phyloP scores from a whole-genome alignment of 208 protist genomes.

The Sergeia podlipaevii region DNA sequence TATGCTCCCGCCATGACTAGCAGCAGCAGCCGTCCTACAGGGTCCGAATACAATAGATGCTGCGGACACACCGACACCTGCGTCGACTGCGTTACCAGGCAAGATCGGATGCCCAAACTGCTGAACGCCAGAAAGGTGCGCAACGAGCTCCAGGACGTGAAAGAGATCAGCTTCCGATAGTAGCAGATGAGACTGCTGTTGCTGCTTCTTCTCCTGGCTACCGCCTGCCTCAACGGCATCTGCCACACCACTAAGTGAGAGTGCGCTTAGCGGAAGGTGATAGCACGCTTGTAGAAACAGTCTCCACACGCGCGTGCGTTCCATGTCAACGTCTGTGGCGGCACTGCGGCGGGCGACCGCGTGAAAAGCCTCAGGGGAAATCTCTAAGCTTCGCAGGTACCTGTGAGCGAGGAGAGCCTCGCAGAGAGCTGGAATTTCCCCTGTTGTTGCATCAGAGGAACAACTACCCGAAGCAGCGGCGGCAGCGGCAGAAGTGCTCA shows the following conservation, averaged over 20 bases:
- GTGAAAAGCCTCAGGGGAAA: constrained; percentile 8
- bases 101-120: too few relatives aligned
- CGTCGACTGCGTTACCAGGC: too few relatives aligned
- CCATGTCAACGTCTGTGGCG: background rate
- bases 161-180: constrained; percentile 14
- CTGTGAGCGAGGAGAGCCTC: constrained; percentile 9
- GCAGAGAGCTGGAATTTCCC: background rate
- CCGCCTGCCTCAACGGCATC: too few relatives aligned
- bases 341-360: background rate
- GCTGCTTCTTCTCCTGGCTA: too few relatives aligned
- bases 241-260: constrained; percentile 13
- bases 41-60: too few relatives aligned
- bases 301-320: constrained; percentile 2
- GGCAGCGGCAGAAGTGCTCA: too few relatives aligned
- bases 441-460: too few relatives aligned
- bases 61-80: too few relatives aligned
- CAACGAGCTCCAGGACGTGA: constrained; percentile 29
- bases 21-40: too few relatives aligned
- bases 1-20: too few relatives aligned
- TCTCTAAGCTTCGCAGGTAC: constrained; percentile 12
- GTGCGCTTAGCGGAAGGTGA: constrained; percentile 23
- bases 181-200: too few relatives aligned
- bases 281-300: constrained; percentile 19
- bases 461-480: too few relatives aligned
- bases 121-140: constrained; percentile 23